Conservation (phyloP, 148 eudicot species). For the Diospyros lotus region DNA sequence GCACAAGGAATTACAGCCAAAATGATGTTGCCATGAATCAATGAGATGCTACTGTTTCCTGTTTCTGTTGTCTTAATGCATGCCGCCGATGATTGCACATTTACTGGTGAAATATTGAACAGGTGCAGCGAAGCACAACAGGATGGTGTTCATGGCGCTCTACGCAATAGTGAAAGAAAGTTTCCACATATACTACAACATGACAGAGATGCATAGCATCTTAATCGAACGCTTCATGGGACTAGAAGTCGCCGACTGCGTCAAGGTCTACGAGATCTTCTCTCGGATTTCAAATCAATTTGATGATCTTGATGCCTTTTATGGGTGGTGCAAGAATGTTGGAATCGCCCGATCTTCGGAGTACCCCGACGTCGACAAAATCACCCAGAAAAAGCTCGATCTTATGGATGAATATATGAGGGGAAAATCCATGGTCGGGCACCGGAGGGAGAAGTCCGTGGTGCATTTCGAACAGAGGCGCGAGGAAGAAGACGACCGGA, state of each 20-base stretch:
- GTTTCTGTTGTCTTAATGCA: too few relatives aligned
- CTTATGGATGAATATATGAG: slow-evolving; percentile 69
- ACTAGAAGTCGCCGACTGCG: slow-evolving; percentile 47
- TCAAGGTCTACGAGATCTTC: slow-evolving; percentile 52
- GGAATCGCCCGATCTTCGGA: slow-evolving; percentile 67
- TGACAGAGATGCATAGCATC: slow-evolving; percentile 46
- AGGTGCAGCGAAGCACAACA: slow-evolving; percentile 65
- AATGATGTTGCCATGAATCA: too few relatives aligned
- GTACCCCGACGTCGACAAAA: slow-evolving; percentile 65
- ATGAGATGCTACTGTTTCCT: too few relatives aligned
- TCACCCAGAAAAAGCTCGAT: slow-evolving; percentile 66
- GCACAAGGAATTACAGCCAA: too few relatives aligned
- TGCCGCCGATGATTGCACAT: too few relatives aligned
- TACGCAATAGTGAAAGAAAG: slow-evolving; percentile 68
- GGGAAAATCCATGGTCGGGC: slow-evolving; percentile 33
- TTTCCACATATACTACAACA: slow-evolving; percentile 51
- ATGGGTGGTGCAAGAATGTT: slow-evolving; percentile 52
- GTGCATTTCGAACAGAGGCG: slow-evolving; percentile 14
- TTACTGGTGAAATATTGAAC: too few relatives aligned
- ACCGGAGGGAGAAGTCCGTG: slow-evolving; percentile 8
- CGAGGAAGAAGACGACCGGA: slow-evolving; percentile 23
- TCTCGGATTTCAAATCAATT: slow-evolving; percentile 64
- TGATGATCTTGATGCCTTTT: slow-evolving; percentile 67
- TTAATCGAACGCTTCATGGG: slow-evolving; percentile 60
- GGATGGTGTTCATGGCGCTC: slow-evolving; percentile 61